Evolutionary conservation across 73 alveolate genomes (phyloP).

Genomic region (Paramecium tetraurelia): DNA sequence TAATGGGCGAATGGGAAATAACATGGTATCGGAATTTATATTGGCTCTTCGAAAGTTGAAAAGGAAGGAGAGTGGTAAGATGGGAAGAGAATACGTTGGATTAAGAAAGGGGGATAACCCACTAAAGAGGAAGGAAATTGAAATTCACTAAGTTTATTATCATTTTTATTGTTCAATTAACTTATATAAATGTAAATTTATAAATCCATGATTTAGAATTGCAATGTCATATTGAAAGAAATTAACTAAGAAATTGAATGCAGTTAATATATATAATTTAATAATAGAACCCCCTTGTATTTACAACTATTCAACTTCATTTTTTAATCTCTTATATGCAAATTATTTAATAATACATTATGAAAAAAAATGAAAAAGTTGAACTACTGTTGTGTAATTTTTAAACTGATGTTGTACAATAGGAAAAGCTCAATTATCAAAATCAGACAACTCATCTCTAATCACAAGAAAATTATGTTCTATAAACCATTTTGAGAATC

Average conservation of each 20-base stretch:
- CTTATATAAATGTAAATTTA: background rate
- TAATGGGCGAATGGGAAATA: slow-evolving; percentile 58
- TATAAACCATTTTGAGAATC: background rate
- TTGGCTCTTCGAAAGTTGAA: slow-evolving; percentile 47
- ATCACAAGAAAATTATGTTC: background rate
- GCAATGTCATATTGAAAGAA: background rate
- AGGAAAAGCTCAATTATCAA: background rate
- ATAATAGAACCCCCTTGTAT: background rate
- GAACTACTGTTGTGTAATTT: background rate
- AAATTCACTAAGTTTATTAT: background rate
- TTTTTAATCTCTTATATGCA: background rate
- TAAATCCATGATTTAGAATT: background rate
- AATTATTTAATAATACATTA: background rate
- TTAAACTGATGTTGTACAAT: background rate
- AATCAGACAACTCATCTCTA: background rate
- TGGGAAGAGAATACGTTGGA: slow-evolving; percentile 65
- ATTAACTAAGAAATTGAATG: background rate
- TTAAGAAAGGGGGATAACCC: slow-evolving; percentile 26
- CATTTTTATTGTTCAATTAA: background rate
- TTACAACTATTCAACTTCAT: background rate
- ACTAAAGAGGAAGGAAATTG: slow-evolving; percentile 15
- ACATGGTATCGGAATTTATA: slow-evolving; percentile 56
- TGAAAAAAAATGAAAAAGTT: background rate
- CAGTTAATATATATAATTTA: background rate
- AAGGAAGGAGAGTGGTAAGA: slow-evolving; percentile 66